Percentiles rank a stretch among this genome's conserved stretches.
phyloP scores from a whole-genome alignment of 2,329 filamentous ascomycete species.

The Aureobasidium sp. region DNA sequence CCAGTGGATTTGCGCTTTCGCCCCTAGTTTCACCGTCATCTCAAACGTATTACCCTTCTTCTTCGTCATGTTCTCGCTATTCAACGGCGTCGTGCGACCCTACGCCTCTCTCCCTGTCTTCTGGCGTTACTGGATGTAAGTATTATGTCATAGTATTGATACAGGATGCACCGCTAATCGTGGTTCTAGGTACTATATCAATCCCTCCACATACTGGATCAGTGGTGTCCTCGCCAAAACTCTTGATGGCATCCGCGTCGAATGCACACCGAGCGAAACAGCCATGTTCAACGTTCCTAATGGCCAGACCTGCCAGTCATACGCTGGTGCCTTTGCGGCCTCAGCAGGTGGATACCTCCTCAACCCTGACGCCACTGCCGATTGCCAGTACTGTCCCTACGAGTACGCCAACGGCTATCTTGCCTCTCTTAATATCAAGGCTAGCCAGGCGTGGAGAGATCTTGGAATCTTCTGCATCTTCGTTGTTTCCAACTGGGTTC shows the following conservation, averaged over 20 bases:
- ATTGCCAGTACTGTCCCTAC: conserved; percentile 66
- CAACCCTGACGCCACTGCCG: conserved; percentile 47
- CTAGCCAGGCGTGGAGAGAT: conserved; percentile 59
- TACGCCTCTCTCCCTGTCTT: conserved; percentile 58
- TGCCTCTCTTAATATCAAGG: conserved; percentile 45
- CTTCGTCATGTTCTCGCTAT: conserved; percentile 67
- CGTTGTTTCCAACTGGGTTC: conserved; percentile 58
- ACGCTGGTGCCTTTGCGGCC: conserved; percentile 53
- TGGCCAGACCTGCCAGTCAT: conserved; percentile 55
- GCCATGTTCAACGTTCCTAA: conserved; percentile 58
- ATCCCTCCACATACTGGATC: conserved; percentile 64
- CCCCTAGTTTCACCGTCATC: conserved; percentile 70
- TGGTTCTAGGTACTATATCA: conserved; percentile 23
- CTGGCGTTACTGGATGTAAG: conserved; percentile 67
- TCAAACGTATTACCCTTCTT: conserved; percentile 70
- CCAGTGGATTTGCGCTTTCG: conserved; percentile 78
- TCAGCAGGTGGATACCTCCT: conserved; percentile 54
- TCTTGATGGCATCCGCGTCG: conserved; percentile 40
- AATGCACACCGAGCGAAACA: conserved; percentile 45
- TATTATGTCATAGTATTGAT: conserved; percentile 18
- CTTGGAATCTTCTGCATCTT: conserved; percentile 68
- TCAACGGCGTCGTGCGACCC: conserved; percentile 69
- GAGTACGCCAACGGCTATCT: conserved; percentile 58
- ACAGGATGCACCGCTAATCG: background rate
- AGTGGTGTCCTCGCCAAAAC: conserved; percentile 60